Base-by-base conservation (phyloP, 139 green algal species). In the Chlamydomonas asymmetrica region DNA sequence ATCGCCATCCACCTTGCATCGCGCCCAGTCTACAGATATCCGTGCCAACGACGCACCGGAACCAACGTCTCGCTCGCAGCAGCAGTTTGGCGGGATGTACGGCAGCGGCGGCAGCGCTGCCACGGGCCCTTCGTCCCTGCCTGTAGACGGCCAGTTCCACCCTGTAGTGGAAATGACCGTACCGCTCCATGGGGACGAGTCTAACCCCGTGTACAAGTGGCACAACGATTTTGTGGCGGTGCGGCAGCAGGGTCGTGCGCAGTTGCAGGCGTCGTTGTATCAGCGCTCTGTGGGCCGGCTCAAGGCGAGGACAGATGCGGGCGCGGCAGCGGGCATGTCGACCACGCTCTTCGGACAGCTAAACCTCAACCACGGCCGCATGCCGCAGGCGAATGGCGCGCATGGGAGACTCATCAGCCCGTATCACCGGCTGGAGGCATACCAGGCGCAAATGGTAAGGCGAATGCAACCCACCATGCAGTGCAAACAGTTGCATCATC, bases 181-280 rank as follows among this genome's bases (percentile, higher is more conserved):
- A 37, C 66, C 81, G 1, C 40, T 63, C 18, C 60, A 67, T 2
- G 81, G 81, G 18, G 66, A 87, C 23, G 81, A 83, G 66, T 54
- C 63, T 66, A 87, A 87, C 54, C 81, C 81, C 5, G 81, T 87
- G 23, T 87, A 87, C 66, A 73, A 50, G 22, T 87, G 81, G 81
- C 81, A 87, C 73, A 87, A 87, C 56, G 75, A 87, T 63, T 87
- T 87, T 48, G 27, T 86, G 59, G 32, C 59, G 45, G 69, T 73
- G 40, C 81, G 81, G 35, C 76, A 87, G 59, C 31, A 68, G 27
- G 81, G 81, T 4, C 60, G 81, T 3, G 22, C 60, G 16, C 54
- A 73, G 23, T 67, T 87, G 50, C 81, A 87, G 73, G 31, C 63
- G 37, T 60, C 68, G 23, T 48, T 87, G 50, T 81, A 76, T 37